Base-by-base conservation (phyloP, 2,329 filamentous ascomycete species). In the Aureobasidium melanogenum region DNA sequence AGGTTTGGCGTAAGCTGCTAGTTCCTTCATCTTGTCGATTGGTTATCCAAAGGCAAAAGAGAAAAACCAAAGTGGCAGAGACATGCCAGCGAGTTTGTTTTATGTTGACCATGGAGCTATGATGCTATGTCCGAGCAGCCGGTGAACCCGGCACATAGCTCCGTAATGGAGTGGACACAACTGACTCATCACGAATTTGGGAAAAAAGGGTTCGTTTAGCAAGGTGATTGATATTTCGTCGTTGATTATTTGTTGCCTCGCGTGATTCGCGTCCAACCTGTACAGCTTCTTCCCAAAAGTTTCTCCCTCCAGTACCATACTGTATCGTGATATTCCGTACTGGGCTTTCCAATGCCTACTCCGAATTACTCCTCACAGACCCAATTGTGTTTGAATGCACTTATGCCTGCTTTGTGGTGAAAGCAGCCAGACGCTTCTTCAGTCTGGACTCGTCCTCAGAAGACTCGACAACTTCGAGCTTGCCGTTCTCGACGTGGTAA, bases 401-500 rank as follows among this genome's bases (percentile, higher is more conserved):
- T 58, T 47, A 46, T 30, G 41, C 28, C 41, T 61, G 32, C 43
- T 56, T 32, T 44, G 60, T 62, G n/a, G 43, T 57, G 47, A 65
- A 65, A 32, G 62, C 63, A 43, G 56, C 59, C 47, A 65, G 57
- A 52, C 62, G 60, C 63, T 63, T 65, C 62, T 63, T 57, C 41
- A 41, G 46, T 19, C 47, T 44, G 22, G 61, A 36, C 62, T 72
- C 71, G 47, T 76, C 64, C 66, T 72, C 71, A 10, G 62, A 52
- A 17, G 60, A 64, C 44, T 82, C 79, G 62, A 86, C 66, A 63
- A 83, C 76, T 60, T 80, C 76, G 67, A 86, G 73, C 50, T 79
- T 70, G n/a, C 82, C 83, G 26, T 72, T 79, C 5, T 71, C 80
- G 63, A 86, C 78, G 68, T 94, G 86, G 71, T 89, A 93, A 15